Percentiles rank a stretch among this genome's conserved stretches.
phyloP scores from a whole-genome alignment of 192 early-diverging fungal species.

The Pilobolus umbonatus region DNA sequence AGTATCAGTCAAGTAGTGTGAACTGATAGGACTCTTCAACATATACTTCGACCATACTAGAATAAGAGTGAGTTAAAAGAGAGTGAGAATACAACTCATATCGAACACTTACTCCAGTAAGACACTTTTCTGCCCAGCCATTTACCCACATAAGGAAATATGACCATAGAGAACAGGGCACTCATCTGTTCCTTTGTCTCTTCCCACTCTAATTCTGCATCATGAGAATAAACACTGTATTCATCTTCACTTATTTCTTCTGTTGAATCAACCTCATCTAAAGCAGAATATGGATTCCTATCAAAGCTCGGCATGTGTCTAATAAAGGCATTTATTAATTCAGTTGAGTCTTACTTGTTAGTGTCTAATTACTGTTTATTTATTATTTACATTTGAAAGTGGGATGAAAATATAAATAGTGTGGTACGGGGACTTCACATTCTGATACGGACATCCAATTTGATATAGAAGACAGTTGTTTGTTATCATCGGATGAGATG shows the following conservation, averaged over 20 bases:
- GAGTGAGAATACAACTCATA: neutral
- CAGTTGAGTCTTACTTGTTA: too few relatives aligned
- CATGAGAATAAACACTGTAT: conserved; percentile 19
- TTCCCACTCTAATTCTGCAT: conserved; percentile 50
- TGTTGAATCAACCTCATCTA: neutral
- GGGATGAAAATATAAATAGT: too few relatives aligned
- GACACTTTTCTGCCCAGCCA: conserved; percentile 49
- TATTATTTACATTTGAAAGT: too few relatives aligned
- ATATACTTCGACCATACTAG: conserved; percentile 15
- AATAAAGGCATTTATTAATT: neutral
- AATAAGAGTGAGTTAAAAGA: neutral
- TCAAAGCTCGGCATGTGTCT: neutral
- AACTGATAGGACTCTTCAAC: neutral
- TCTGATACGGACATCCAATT: too few relatives aligned
- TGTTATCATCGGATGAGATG: too few relatives aligned
- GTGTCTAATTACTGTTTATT: too few relatives aligned
- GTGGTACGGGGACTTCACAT: too few relatives aligned
- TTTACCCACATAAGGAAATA: conserved; percentile 47
- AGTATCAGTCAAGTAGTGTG: too few relatives aligned
- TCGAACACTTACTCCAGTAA: conserved; percentile 40
- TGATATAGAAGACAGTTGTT: too few relatives aligned
- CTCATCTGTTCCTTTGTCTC: conserved; percentile 47
- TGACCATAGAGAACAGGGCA: conserved; percentile 43
- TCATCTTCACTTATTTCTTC: conserved; percentile 26
- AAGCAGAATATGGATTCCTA: conserved; percentile 10